Evolutionary conservation across 2,329 filamentous ascomycete genomes (phyloP).

Genomic region (Grosmannia penicillata): DNA sequence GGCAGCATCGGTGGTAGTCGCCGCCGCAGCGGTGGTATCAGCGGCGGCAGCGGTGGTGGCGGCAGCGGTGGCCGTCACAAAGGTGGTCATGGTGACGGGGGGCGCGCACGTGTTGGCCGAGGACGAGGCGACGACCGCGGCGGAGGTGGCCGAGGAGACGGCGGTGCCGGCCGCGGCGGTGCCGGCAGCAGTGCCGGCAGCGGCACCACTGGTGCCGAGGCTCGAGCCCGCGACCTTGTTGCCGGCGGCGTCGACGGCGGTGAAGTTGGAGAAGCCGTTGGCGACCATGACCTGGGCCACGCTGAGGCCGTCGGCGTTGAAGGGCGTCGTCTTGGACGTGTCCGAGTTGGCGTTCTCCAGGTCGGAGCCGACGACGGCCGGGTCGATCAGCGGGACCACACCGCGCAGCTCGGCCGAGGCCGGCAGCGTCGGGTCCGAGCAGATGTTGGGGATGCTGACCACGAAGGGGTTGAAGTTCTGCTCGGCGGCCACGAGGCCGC

Average conservation of each 20-base stretch:
- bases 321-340: conserved; percentile 34
- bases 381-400: conserved; percentile 53
- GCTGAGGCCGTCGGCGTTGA: conserved; percentile 45
- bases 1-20: not conserved
- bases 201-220: conserved; percentile 18
- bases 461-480: conserved; percentile 31
- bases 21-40: not conserved
- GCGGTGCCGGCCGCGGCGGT: conserved; percentile 10
- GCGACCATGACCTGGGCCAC: conserved; percentile 48
- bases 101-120: not conserved
- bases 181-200: conserved; percentile 16
- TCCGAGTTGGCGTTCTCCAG: conserved; percentile 45
- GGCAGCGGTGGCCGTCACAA: not conserved
- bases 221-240: conserved; percentile 9
- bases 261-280: conserved; percentile 50
- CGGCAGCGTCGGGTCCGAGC: conserved; percentile 47
- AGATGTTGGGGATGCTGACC: conserved; percentile 45
- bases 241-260: conserved; percentile 19
- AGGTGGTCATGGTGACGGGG: conserved; percentile 1
- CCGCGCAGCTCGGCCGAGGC: conserved; percentile 45
- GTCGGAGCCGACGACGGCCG: conserved; percentile 40
- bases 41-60: not conserved
- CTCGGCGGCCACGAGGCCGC: conserved; percentile 12
- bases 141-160: conserved; percentile 3
- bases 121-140: not conserved